Percentiles rank a stretch among this genome's conserved stretches.
These are phyloP conservation scores for Solanum sejunctum DNA, from an alignment of 257 asterid species.

Conservation along the genomic window DNA sequence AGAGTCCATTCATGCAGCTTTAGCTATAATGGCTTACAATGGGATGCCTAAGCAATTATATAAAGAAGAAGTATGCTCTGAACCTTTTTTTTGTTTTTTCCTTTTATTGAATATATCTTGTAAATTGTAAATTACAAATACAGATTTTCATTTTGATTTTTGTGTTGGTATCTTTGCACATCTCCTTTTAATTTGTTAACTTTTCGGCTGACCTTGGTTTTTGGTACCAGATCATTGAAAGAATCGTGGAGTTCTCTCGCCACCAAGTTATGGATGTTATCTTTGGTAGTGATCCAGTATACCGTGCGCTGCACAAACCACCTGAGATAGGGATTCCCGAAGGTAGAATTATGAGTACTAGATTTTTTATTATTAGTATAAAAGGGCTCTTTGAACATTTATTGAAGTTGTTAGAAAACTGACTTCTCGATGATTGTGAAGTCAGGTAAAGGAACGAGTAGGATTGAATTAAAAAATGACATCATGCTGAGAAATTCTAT, in stretches of 20 bases:
- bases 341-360: slow-evolving; percentile 30
- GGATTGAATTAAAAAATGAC: neutral
- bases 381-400: neutral
- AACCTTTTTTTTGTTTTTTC: neutral
- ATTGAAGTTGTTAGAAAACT: neutral
- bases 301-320: slow-evolving; percentile 88
- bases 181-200: neutral
- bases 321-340: slow-evolving; percentile 42
- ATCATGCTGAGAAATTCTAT: neutral
- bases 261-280: slow-evolving; percentile 85
- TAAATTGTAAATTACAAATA: neutral
- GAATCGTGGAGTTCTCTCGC: slow-evolving; percentile 93
- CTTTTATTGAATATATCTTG: neutral
- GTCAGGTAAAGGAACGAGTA: neutral
- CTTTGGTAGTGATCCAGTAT: slow-evolving; percentile 85
- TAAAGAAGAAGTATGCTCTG: slow-evolving; percentile 73
- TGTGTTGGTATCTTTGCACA: neutral
- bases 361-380: neutral
- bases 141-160: neutral
- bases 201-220: slow-evolving; percentile 17
- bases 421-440: neutral
- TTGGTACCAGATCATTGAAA: slow-evolving; percentile 68
- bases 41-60: slow-evolving; percentile 94
- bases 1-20: slow-evolving; percentile 93
- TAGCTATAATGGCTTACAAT: slow-evolving; percentile 67